Percentiles rank a stretch among this genome's conserved stretches.
Conservation (phyloP, 1,284 basidiomycete species). For the Rhodotorula mucilaginosa region DNA sequence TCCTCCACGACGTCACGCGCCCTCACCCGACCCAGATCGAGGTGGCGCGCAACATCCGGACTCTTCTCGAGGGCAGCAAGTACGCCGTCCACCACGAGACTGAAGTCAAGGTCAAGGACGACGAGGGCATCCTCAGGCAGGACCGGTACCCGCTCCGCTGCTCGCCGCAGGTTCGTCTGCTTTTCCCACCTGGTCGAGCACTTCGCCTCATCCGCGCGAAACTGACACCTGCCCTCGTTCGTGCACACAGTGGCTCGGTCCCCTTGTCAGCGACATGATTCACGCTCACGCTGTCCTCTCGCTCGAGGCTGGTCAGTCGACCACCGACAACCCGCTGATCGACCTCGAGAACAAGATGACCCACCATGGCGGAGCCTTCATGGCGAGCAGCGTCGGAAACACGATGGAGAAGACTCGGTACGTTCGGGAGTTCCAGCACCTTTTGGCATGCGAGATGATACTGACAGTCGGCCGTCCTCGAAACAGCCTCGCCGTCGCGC, state of each 20-base stretch:
- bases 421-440: not conserved
- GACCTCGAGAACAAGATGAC: slow-evolving; percentile 65
- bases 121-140: slow-evolving; percentile 67
- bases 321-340: slow-evolving; percentile 75
- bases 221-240: not conserved
- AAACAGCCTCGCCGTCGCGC: slow-evolving; percentile 65
- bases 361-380: slow-evolving; percentile 80
- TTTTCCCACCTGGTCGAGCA: not conserved
- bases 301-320: slow-evolving; percentile 74
- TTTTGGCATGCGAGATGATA: not conserved
- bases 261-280: slow-evolving; percentile 77
- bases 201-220: too few relatives aligned
- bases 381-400: slow-evolving; percentile 70
- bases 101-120: slow-evolving; percentile 64
- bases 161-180: slow-evolving; percentile 59
- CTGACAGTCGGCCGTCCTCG: not conserved
- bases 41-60: slow-evolving; percentile 65
- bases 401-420: slow-evolving; percentile 76
- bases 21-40: slow-evolving; percentile 87
- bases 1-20: slow-evolving; percentile 72
- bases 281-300: slow-evolving; percentile 63
- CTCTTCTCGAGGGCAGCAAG: slow-evolving; percentile 62
- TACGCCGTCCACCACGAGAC: slow-evolving; percentile 65
- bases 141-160: slow-evolving; percentile 77
- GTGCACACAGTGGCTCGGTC: slow-evolving; percentile 63